phyloP scores from a whole-genome alignment of 169 alveolate genomes.

The Plasmodium vivax region DNA sequence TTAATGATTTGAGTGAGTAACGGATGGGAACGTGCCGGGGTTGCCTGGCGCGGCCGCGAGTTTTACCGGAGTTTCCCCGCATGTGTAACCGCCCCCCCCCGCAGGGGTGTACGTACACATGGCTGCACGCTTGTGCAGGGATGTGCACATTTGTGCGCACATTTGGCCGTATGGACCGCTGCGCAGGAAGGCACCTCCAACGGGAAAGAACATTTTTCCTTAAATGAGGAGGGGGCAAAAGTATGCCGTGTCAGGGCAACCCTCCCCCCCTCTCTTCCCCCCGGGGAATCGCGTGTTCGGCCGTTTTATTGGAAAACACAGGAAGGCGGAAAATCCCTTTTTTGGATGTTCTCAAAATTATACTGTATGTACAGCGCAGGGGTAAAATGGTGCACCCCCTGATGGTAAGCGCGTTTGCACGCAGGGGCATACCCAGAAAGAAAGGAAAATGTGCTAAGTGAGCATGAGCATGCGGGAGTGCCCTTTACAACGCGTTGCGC shows the following conservation, averaged over 20 bases:
- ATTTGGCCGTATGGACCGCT: background rate
- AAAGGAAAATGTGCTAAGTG: background rate
- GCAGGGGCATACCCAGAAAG: background rate
- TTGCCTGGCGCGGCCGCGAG: background rate
- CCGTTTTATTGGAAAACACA: background rate
- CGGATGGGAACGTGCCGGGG: background rate
- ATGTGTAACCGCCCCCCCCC: background rate
- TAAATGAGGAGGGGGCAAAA: background rate
- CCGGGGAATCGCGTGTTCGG: background rate
- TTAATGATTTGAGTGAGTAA: background rate
- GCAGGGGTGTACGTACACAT: background rate
- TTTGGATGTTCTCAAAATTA: background rate
- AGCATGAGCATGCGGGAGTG: background rate
- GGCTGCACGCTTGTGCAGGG: background rate
- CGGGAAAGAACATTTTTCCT: background rate
- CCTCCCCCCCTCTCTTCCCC: background rate
- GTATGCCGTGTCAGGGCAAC: background rate
- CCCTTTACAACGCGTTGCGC: background rate
- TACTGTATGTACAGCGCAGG: slow-evolving; percentile 7
- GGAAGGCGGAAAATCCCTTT: background rate
- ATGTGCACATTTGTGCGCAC: background rate
- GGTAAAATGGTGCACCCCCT: background rate
- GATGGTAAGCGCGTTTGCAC: background rate
- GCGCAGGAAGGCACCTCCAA: background rate
- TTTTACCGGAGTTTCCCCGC: background rate